Conservation (phyloP, 1,284 basidiomycete species). For the Wallemia ichthyophaga region DNA sequence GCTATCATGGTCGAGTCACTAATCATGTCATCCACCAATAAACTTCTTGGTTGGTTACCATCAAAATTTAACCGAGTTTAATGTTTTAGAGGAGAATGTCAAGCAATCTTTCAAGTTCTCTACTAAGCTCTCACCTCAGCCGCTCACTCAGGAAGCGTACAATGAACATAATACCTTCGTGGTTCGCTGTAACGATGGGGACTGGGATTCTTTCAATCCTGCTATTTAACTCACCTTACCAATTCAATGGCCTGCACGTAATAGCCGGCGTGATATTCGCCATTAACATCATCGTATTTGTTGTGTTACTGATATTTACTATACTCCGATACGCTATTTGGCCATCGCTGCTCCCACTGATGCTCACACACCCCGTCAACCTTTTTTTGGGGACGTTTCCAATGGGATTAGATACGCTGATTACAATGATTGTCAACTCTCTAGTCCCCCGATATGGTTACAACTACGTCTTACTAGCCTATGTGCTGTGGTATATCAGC, state of each 20-base stretch:
- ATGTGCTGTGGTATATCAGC: not conserved
- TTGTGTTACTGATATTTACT: not conserved
- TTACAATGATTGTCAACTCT: not conserved
- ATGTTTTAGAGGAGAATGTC: not conserved
- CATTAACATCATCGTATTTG: not conserved
- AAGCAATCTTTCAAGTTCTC: too few species aligned
- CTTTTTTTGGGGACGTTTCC: not conserved
- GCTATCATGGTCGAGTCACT: too few species aligned
- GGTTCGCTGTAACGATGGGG: not conserved
- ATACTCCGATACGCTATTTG: not conserved
- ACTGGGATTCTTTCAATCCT: not conserved
- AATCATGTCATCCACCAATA: too few species aligned
- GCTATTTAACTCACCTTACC: not conserved
- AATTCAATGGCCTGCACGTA: not conserved
- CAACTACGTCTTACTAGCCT: not conserved
- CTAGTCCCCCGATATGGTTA: not conserved
- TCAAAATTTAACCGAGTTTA: not conserved
- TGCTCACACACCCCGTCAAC: not conserved
- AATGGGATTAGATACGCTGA: not conserved
- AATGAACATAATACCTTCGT: not conserved
- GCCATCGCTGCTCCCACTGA: not conserved
- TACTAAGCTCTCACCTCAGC: too few species aligned
- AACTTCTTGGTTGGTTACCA: not conserved
- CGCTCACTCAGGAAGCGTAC: not conserved
- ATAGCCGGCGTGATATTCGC: not conserved